Evolutionary conservation across 768 basidiomycete species (phyloP), one percentile per base, ranked within the genome.

Genomic region (Termitomyces sp.): DNA sequence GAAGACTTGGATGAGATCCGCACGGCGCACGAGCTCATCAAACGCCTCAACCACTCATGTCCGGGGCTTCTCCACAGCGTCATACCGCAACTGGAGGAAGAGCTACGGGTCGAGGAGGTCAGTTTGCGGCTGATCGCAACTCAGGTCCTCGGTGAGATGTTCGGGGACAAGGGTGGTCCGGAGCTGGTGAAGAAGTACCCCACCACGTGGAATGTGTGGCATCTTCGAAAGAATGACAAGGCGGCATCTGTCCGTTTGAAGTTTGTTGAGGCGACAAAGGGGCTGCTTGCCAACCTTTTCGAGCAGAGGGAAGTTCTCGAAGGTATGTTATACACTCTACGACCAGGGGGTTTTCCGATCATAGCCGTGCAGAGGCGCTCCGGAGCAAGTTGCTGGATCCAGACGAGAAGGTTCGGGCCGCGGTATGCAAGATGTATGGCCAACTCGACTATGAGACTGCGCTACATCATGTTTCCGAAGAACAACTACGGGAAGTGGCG

Each of bases 71-170:
- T 98, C 1, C 86, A 91, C 66, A 93, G 90, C 68, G 94, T 98
- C 48, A 87, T 98, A 26, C 95, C 96, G 0, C 90, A 94, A 56
- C 82, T 98, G 18, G 94, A 96, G 68, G 90, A 94, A 61, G 93
- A 97, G 65, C 77, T 98, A 5, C 83, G 85, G 24, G 86, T 88
- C 4, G 90, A 92, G 61, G 83, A 90, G 37, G 66, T 85, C 2
- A 77, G 80, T 31, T 75, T 94, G 3, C 81, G 97, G 36, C 64
- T 84, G 16, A 82, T 97, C 61, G 91, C 88, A n/a, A 94, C 94
- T 0, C 84, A 90, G 63, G 87, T 85, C 0, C 79, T 98, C 1
- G 97, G 94, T 0, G 86, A 88, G 59, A 96, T 99, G 90, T 96
- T 91, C 66, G 85, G 85, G 0, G 89, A 90, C 56, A 86, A 84